phyloP scores from a whole-genome alignment of 495 filamentous ascomycete genomes.

The Penicillium simplicissimum region DNA sequence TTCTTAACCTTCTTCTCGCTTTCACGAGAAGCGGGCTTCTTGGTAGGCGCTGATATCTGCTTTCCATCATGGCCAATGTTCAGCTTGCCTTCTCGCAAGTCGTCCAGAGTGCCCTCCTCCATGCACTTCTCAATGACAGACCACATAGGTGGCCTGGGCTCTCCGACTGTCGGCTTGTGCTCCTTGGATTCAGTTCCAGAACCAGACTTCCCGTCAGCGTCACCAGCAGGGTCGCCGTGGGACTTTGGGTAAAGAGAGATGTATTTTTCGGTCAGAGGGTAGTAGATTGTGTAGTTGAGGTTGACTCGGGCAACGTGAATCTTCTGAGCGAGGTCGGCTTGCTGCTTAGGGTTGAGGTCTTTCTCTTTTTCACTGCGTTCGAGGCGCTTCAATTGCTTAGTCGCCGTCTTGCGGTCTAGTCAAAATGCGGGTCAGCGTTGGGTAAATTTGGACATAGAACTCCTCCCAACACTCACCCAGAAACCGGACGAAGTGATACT shows the following conservation, averaged over 20 bases:
- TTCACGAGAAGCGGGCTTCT: conserved; percentile 2
- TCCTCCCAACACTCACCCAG: conserved; percentile 51
- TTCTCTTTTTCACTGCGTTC: conserved; percentile 47
- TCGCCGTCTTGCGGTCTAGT: conserved; percentile 83
- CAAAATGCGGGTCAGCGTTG: neutral
- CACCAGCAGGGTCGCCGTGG: conserved; percentile 25
- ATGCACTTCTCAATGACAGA: conserved; percentile 65
- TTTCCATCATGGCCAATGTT: conserved; percentile 30
- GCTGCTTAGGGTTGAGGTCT: conserved; percentile 46
- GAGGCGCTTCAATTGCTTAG: conserved; percentile 64
- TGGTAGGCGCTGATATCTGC: conserved; percentile 6
- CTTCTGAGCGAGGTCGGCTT: conserved; percentile 52
- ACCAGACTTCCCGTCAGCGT: conserved; percentile 19
- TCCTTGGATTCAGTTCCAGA: conserved; percentile 24
- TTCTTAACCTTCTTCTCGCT: conserved; percentile 17
- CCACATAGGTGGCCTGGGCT: conserved; percentile 64
- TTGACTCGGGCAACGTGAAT: conserved; percentile 76
- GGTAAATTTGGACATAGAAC: neutral
- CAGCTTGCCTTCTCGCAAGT: conserved; percentile 54
- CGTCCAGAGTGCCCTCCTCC: conserved; percentile 62
- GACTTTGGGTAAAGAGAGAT: conserved; percentile 67
- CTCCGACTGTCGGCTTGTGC: conserved; percentile 15
- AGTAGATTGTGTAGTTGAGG: conserved; percentile 82
- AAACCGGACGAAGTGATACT: conserved; percentile 96
- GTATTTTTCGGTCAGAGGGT: conserved; percentile 78